Evolutionary conservation across 345 rosid species (phyloP), one percentile per base, ranked within the genome.

Genomic region (Citrus hindsii): DNA sequence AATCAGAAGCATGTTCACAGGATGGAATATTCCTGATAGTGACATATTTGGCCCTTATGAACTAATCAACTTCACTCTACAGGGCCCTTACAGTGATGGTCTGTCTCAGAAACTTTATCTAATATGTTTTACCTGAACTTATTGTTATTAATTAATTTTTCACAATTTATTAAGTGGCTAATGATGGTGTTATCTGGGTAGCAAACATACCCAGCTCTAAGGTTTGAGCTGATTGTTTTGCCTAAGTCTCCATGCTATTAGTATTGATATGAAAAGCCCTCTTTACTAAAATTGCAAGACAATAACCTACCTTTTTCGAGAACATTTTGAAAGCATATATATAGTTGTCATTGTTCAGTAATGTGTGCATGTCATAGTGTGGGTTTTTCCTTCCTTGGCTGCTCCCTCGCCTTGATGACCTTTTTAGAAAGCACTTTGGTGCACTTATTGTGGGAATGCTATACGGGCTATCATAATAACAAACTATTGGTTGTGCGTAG

Each of bases 21-120:
- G 89, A 65, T 96, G 99, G 99, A 70, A 4, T 27, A 90, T 96
- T 76, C 80, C 51, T 30, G 94, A 90, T 67, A 89, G 83, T 62
- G 94, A 90, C 1, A 25, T 91, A 73, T 96, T 90, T 84, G 99
- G 99, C 55, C 98, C 99, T 33, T 96, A 94, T 62, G 99, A 96
- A 82, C 97, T 96, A 80, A 80, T 96, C 78, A 76, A 80, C 84
- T 86, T 91, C 88, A 86, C 82, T 76, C 84, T 96, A 77, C 77
- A 79, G 87, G 92, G 78, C 1, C 86, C 89, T 28, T 96, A 96
- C 83, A 60, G 5, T 68, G 76, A 88, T 78, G 97, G 99, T 95
- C 67, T 68, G 94, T 93, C 76, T 77, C 72, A 35, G 25, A 69
- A 75, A 82, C 79, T 64, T 78, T 55, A 24, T 69, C 77, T 70